These are phyloP conservation scores for Pseudocercospora macadamiae DNA, from an alignment of 2,329 filamentous ascomycete genomes.

Conservation along the genomic window DNA sequence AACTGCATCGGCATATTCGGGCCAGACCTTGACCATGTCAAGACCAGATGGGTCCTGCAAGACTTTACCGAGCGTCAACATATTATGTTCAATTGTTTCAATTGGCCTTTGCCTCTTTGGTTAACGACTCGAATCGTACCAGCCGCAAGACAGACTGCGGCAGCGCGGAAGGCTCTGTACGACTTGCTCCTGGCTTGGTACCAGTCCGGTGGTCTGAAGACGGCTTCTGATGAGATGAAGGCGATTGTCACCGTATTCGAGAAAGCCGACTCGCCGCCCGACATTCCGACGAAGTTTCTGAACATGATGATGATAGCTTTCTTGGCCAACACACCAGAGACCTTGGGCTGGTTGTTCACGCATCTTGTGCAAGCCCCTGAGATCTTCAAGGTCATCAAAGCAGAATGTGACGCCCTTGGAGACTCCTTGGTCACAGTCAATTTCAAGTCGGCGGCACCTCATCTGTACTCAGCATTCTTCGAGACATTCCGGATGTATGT, in stretches of 20 bases:
- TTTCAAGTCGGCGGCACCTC: slow-evolving; percentile 11
- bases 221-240: slow-evolving; percentile 1
- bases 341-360: slow-evolving; percentile 11
- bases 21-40: slow-evolving; percentile 9
- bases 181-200: slow-evolving; percentile 8
- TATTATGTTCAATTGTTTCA: slow-evolving; percentile 14
- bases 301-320: slow-evolving; percentile 17
- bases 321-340: slow-evolving; percentile 14
- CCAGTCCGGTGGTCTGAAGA: slow-evolving; percentile 5
- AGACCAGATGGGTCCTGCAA: slow-evolving; percentile 6
- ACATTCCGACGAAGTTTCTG: slow-evolving; percentile 13
- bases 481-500: slow-evolving; percentile 16
- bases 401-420: slow-evolving; percentile 12
- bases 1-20: slow-evolving; percentile 18
- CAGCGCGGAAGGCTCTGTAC: slow-evolving; percentile 1
- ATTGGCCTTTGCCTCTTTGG: slow-evolving; percentile 12
- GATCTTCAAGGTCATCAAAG: slow-evolving; percentile 10
- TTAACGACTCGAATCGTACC: background rate
- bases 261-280: slow-evolving; percentile 3
- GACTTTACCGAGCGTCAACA: slow-evolving; percentile 10
- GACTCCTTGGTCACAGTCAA: slow-evolving; percentile 4
- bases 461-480: slow-evolving; percentile 16
- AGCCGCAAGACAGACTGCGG: background rate
- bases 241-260: slow-evolving; percentile 13
- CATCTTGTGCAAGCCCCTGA: slow-evolving; percentile 8